These are phyloP conservation scores for Microstegium vimineum DNA, from an alignment of 176 grass and related monocot genomes.

Conservation along the genomic window DNA sequence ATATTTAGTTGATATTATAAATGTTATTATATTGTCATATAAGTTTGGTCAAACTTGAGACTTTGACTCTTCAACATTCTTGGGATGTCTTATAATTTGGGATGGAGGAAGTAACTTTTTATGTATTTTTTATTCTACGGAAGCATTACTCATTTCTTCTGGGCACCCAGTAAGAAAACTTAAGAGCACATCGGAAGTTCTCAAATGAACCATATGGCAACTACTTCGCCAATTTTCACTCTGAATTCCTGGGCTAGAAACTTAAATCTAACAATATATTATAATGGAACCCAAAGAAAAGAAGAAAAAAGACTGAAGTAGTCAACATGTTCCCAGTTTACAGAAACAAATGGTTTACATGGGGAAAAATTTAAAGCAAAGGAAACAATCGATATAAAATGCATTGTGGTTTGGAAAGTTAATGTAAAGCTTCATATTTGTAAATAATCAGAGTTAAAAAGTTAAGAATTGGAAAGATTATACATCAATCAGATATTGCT, in stretches of 20 bases:
- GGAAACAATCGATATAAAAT: background rate
- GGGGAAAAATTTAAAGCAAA: background rate
- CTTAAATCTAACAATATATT: background rate
- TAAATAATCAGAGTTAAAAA: background rate
- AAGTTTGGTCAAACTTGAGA: too few species aligned
- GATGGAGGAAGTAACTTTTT: too few species aligned
- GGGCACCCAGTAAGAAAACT: background rate
- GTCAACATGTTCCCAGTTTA: background rate
- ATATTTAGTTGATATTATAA: too few species aligned
- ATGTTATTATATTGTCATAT: too few species aligned
- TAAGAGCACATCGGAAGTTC: background rate
- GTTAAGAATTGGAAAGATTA: background rate
- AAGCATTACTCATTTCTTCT: too few species aligned
- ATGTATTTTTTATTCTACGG: too few species aligned
- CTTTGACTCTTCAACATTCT: too few species aligned
- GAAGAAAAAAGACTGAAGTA: background rate
- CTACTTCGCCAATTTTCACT: background rate
- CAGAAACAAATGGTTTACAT: background rate
- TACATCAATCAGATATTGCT: background rate
- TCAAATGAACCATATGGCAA: background rate
- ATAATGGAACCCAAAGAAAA: background rate
- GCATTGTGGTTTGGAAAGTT: background rate
- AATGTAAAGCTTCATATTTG: background rate
- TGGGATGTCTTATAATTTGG: too few species aligned
- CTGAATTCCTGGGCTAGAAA: background rate